phyloP scores from a whole-genome alignment of 2,329 filamentous ascomycete genomes.

The Fusarium armeniacum region DNA sequence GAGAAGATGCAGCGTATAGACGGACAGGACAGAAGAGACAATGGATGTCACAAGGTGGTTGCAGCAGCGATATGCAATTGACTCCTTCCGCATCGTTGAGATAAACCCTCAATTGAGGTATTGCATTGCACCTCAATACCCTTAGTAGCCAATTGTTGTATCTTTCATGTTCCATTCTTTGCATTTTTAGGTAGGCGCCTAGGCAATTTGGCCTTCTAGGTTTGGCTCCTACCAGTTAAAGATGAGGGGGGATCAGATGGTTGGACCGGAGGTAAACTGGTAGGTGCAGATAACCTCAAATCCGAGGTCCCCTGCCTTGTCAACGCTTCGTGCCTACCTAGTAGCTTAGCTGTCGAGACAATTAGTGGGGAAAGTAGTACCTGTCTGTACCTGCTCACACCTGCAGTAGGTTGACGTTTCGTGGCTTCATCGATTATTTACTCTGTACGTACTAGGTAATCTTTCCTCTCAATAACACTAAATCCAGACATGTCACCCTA shows the following conservation, averaged over 20 bases:
- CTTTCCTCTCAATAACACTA: conserved; percentile 6
- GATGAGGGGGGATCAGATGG: conserved; percentile 4
- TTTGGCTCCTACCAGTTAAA: conserved; percentile 13
- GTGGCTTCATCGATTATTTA: conserved; percentile 19
- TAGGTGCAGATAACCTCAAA: conserved; percentile 38
- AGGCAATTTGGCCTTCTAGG: not conserved
- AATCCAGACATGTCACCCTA: conserved; percentile 18
- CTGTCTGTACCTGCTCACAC: conserved; percentile 9
- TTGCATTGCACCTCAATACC: not conserved
- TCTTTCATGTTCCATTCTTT: not conserved
- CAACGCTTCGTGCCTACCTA: conserved; percentile 7
- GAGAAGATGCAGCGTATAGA: conserved; percentile 34
- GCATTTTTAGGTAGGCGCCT: conserved; percentile 9
- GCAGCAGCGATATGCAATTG: conserved; percentile 28
- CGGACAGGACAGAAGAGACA: conserved; percentile 27
- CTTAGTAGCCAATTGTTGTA: not conserved
- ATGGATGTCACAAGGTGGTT: conserved; percentile 34
- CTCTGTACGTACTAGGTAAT: not conserved
- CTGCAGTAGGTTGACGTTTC: conserved; percentile 23
- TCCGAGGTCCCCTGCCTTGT: conserved; percentile 25
- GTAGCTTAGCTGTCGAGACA: conserved; percentile 32
- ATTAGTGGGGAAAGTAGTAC: conserved; percentile 26
- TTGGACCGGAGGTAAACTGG: conserved; percentile 27
- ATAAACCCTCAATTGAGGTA: conserved; percentile 18
- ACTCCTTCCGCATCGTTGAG: conserved; percentile 20